Evolutionary conservation across 2,329 filamentous ascomycete species (phyloP).

Genomic region (Metarhizium album): DNA sequence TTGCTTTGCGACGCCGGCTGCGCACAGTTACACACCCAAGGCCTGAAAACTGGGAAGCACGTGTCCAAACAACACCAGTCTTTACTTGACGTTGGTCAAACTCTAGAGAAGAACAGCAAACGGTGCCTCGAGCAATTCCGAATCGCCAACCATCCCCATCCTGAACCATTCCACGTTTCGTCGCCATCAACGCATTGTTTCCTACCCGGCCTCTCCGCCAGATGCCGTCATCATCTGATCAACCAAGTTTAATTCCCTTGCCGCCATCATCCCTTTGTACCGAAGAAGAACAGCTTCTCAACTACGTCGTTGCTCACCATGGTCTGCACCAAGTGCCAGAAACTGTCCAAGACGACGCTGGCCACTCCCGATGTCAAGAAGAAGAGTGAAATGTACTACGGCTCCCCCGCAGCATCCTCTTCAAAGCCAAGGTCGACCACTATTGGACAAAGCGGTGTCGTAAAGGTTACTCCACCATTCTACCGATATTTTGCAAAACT

Average conservation of each 20-base stretch:
- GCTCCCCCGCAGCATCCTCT: slow-evolving; percentile 36
- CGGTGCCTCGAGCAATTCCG: no score
- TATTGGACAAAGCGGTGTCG: slow-evolving; percentile 45
- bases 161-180: not conserved
- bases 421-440: slow-evolving; percentile 38
- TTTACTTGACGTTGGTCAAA: no score
- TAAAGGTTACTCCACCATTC: slow-evolving; percentile 34
- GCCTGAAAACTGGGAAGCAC: no score
- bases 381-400: slow-evolving; percentile 56
- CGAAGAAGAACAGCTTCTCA: not conserved
- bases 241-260: not conserved
- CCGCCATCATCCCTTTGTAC: not conserved
- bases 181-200: not conserved
- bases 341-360: slow-evolving; percentile 46
- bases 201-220: not conserved
- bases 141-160: not conserved
- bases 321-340: slow-evolving; percentile 56
- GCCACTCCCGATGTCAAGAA: slow-evolving; percentile 56
- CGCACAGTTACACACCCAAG: no score
- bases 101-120: no score
- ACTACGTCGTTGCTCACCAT: slow-evolving; percentile 22
- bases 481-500: not conserved
- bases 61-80: no score
- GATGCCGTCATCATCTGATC: not conserved
- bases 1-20: no score